Evolutionary conservation across 257 asterid species (phyloP), one percentile per base, ranked within the genome.

Genomic region (Solanum clarkiae): DNA sequence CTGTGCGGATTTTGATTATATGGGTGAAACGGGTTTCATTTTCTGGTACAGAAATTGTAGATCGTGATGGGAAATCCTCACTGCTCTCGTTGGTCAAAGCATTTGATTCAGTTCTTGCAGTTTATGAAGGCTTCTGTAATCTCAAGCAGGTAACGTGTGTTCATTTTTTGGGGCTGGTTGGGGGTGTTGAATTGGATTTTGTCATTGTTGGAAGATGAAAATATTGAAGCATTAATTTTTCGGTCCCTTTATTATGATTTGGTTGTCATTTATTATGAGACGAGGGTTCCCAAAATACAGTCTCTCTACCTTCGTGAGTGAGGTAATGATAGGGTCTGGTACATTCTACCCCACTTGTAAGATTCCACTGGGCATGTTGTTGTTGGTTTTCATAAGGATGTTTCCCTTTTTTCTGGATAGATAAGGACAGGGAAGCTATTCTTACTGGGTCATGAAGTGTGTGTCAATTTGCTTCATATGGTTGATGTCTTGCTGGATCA

Each of bases 51-150:
- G 99, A 97, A 88, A 93, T 91, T 86, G 95, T 97, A 91, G 97
- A 97, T 91, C 94, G 94, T 85, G 94, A 95, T 86, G 98, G 98
- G 47, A 94, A 95, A 86, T 92, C 98, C 24, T 92, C 94, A 75
- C 92, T 97, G 86, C 90, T 95, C 15, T 92, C 98, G 10, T 90
- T 97, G 86, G 98, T 97, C 56, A 97, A 92, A 88, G 95, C 95
- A 49, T 97, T 94, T 65, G 99, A 97, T 85, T 92, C 98, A 9
- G 91, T 97, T 89, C 97, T 97, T 85, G 98, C 92, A 42, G 99
- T 95, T 68, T 97, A 95, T 80, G 98, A 94, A 88, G 98, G 98
- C 60, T 95, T 97, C 92, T 97, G 99, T 74, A 97, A 97, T 89
- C 93, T 97, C 70, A 97, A 94, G 86, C 98, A 97, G 98, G 98